Percentiles rank a stretch among this genome's conserved stretches.
phyloP scores from a whole-genome alignment of 169 alveolate species.

The Plasmodium vivax region DNA sequence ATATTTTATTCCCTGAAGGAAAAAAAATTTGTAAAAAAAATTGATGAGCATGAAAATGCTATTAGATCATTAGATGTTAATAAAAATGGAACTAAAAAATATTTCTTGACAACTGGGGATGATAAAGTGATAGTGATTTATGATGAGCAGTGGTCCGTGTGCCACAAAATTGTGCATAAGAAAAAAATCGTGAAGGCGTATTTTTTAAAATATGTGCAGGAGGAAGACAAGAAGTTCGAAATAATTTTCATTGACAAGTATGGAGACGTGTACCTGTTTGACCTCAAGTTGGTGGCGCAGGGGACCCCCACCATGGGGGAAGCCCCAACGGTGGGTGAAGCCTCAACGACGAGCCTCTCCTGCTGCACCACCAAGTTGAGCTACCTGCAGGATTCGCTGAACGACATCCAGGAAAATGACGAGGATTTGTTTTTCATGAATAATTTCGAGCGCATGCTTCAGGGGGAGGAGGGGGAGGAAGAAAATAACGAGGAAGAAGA shows the following conservation, averaged over 20 bases:
- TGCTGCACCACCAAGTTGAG: neutral
- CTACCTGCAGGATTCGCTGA: conserved; percentile 43
- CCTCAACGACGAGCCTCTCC: neutral
- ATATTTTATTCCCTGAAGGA: conserved; percentile 34
- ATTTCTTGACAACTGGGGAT: conserved; percentile 65
- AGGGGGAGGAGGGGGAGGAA: neutral
- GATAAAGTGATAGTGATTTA: conserved; percentile 53
- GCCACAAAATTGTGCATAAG: conserved; percentile 39
- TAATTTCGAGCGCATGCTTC: conserved; percentile 16
- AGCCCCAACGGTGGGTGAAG: neutral
- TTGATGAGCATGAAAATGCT: conserved; percentile 38
- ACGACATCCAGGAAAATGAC: conserved; percentile 54
- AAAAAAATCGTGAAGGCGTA: conserved; percentile 63
- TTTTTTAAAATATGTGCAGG: conserved; percentile 20
- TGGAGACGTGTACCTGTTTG: conserved; percentile 49
- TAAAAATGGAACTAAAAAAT: neutral
- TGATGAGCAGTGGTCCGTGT: conserved; percentile 36
- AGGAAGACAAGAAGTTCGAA: conserved; percentile 16
- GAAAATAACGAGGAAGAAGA: neutral
- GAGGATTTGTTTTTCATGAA: conserved; percentile 72
- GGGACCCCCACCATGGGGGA: neutral
- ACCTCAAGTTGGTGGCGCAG: neutral
- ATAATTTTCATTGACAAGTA: conserved; percentile 54
- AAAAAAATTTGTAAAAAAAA: conserved; percentile 29
- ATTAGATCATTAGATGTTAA: conserved; percentile 60